phyloP scores from a whole-genome alignment of 2,329 filamentous ascomycete genomes.

The Microdochium paspali region DNA sequence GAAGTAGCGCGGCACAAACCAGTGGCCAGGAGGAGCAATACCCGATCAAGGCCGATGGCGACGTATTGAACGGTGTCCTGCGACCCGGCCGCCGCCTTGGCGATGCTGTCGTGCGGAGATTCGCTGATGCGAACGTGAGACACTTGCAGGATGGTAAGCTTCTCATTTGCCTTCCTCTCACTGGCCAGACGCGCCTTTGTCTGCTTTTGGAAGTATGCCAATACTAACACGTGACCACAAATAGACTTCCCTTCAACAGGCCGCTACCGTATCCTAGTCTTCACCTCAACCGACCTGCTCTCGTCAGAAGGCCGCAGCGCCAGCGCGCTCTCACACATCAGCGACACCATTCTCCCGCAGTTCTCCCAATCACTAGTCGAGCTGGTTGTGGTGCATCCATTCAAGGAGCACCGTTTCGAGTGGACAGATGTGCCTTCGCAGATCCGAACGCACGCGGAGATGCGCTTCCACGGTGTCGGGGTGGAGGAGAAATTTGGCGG shows the following conservation, averaged over 20 bases:
- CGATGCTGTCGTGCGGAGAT: constrained; percentile 13
- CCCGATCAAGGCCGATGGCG: not conserved
- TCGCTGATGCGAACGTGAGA: constrained; percentile 14
- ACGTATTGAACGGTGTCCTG: constrained; percentile 10
- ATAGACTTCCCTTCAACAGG: constrained; percentile 13
- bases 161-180: not conserved
- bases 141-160: constrained; percentile 15
- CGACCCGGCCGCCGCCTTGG: constrained; percentile 13
- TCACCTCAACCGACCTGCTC: constrained; percentile 10
- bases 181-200: too few relatives aligned
- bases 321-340: constrained; percentile 4
- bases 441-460: constrained; percentile 7
- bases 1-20: not conserved
- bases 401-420: constrained; percentile 5
- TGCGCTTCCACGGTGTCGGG: constrained; percentile 8
- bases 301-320: constrained; percentile 3
- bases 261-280: constrained; percentile 13
- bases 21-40: constrained; percentile 6
- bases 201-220: constrained; percentile 1
- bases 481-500: too few relatives aligned
- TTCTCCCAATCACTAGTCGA: constrained; percentile 8
- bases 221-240: not conserved
- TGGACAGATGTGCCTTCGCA: constrained; percentile 10
- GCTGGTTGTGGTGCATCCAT: constrained; percentile 9
- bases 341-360: constrained; percentile 4